Evolutionary conservation across 257 asterid species (phyloP).

Genomic region (Forsythia suspensa): DNA sequence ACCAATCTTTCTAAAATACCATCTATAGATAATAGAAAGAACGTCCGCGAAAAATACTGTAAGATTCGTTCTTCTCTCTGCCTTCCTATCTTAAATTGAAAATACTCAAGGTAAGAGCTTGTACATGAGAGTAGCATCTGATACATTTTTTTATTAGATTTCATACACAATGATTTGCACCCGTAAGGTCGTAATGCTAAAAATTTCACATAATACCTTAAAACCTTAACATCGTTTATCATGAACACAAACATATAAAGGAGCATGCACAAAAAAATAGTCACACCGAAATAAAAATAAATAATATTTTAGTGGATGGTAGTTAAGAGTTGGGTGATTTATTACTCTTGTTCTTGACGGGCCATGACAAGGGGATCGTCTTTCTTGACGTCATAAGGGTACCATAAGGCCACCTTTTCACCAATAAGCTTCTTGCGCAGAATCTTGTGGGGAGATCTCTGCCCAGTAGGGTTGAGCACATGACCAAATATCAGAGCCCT

Average conservation of each 20-base stretch:
- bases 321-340: not conserved
- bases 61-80: not conserved
- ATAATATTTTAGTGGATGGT: not conserved
- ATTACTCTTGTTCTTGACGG: constrained; percentile 70
- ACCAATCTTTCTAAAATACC: not conserved
- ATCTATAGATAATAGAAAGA: not conserved
- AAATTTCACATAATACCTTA: not conserved
- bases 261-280: not conserved
- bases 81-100: not conserved
- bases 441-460: constrained; percentile 77
- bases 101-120: not conserved
- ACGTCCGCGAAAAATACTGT: not conserved
- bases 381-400: constrained; percentile 69
- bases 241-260: not conserved
- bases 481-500: constrained; percentile 92
- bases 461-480: constrained; percentile 74
- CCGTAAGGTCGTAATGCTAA: not conserved
- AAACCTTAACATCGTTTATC: not conserved
- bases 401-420: constrained; percentile 79
- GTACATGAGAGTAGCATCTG: not conserved
- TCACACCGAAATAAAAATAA: not conserved
- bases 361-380: constrained; percentile 74
- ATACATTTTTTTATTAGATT: not conserved
- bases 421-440: constrained; percentile 93
- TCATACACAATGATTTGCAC: not conserved